Percentiles rank a stretch among this genome's conserved stretches.
These are phyloP conservation scores for Melampsora larici-populina DNA, from an alignment of 1,284 basidiomycete genomes.

Conservation along the genomic window DNA sequence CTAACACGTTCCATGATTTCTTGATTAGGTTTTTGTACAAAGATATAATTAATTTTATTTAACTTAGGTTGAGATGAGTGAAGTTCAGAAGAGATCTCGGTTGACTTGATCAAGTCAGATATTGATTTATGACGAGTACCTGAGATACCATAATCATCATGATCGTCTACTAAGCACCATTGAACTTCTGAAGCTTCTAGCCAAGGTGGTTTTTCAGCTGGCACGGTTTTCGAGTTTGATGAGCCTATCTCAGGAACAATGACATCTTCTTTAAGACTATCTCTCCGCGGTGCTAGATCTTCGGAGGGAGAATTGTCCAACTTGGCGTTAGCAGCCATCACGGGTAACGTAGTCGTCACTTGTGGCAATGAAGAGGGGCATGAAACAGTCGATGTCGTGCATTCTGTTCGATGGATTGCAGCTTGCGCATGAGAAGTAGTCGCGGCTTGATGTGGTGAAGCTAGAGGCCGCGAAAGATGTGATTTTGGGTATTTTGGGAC, in stretches of 20 bases:
- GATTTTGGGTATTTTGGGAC: too few relatives aligned
- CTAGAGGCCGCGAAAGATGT: too few relatives aligned
- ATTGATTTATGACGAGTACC: conserved; percentile 21
- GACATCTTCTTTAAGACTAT: too few relatives aligned
- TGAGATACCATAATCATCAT: conserved; percentile 19
- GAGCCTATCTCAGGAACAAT: too few relatives aligned
- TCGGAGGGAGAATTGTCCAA: too few relatives aligned
- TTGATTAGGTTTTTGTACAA: conserved; percentile 10
- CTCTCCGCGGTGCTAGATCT: too few relatives aligned
- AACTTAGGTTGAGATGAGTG: neutral
- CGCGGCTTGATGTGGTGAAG: neutral
- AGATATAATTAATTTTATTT: conserved; percentile 1
- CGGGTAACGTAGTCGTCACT: neutral
- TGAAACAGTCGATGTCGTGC: neutral
- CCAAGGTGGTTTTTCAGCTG: conserved; percentile 6
- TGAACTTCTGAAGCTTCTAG: neutral
- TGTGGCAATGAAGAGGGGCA: neutral
- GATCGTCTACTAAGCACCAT: conserved; percentile 24
- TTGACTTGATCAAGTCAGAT: neutral
- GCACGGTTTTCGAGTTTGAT: too few relatives aligned
- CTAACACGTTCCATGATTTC: conserved; percentile 1
- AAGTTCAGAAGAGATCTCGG: neutral
- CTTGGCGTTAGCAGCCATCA: too few relatives aligned
- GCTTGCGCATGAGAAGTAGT: neutral
- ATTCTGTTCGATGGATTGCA: neutral